phyloP scores from a whole-genome alignment of 495 filamentous ascomycete species.

The Jackrogersella minutella region DNA sequence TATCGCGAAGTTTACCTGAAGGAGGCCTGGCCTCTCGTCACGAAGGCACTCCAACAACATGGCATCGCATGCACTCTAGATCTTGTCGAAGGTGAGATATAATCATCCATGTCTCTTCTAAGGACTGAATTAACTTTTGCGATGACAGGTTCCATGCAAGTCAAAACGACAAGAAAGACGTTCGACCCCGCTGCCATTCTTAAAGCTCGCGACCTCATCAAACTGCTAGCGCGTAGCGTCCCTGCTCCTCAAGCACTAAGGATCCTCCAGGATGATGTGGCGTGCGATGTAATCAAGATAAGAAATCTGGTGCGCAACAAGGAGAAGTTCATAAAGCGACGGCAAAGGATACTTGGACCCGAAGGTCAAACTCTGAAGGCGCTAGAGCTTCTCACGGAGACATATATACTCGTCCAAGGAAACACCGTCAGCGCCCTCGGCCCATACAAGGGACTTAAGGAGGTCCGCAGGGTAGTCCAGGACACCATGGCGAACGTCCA shows the following conservation, averaged over 20 bases:
- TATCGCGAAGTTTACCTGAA: slow-evolving; percentile 86
- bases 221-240: slow-evolving; percentile 88
- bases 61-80: slow-evolving; percentile 71
- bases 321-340: slow-evolving; percentile 94
- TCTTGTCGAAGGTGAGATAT: slow-evolving; percentile 76
- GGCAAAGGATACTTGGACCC: slow-evolving; percentile 86
- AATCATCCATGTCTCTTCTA: neutral
- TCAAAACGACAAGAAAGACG: slow-evolving; percentile 94
- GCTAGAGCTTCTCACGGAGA: slow-evolving; percentile 90
- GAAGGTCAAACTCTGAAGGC: slow-evolving; percentile 79
- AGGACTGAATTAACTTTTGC: neutral
- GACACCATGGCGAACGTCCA: slow-evolving; percentile 97
- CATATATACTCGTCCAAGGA: slow-evolving; percentile 95
- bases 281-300: slow-evolving; percentile 95
- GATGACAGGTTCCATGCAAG: slow-evolving; percentile 73
- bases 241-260: slow-evolving; percentile 92
- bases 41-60: slow-evolving; percentile 78
- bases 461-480: slow-evolving; percentile 86
- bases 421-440: slow-evolving; percentile 96
- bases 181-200: slow-evolving; percentile 94
- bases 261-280: slow-evolving; percentile 89
- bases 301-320: slow-evolving; percentile 88
- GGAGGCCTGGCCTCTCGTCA: slow-evolving; percentile 87
- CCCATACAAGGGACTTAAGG: slow-evolving; percentile 89
- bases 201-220: slow-evolving; percentile 93